These are phyloP conservation scores for Fusarium citri DNA, from an alignment of 2,329 filamentous ascomycete genomes.

Conservation along the genomic window DNA sequence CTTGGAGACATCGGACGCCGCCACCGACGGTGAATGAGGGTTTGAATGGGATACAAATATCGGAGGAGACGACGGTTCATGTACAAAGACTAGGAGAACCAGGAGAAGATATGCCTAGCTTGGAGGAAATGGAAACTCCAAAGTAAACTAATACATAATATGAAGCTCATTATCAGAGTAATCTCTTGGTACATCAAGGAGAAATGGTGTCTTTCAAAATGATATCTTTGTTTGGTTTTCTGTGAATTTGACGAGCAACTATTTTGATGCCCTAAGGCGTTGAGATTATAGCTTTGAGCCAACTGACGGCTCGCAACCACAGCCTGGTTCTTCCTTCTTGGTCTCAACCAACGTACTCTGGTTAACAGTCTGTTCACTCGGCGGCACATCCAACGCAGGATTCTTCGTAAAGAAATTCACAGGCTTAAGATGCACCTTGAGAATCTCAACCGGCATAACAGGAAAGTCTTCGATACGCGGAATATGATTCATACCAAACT, in stretches of 20 bases:
- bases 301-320: conserved; percentile 10
- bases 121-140: not conserved
- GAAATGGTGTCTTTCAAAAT: accelerated
- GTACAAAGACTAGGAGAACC: conserved; percentile 3
- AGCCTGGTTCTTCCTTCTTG: not conserved
- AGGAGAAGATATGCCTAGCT: not conserved
- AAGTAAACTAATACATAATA: conserved; percentile 10
- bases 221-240: not conserved
- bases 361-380: conserved; percentile 33
- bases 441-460: conserved; percentile 53
- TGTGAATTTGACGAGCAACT: accelerated
- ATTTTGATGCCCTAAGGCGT: accelerated
- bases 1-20: conserved; percentile 13
- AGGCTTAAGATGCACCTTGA: conserved; percentile 48
- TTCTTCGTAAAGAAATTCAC: conserved; percentile 62
- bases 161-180: too few relatives aligned
- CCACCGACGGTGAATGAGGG: conserved; percentile 3
- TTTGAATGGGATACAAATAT: conserved; percentile 18
- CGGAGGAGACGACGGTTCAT: conserved; percentile 23
- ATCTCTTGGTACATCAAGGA: not conserved
- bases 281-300: conserved; percentile 18
- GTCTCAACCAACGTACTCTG: conserved; percentile 30
- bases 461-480: conserved; percentile 63
- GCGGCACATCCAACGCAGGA: conserved; percentile 60
- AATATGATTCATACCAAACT: conserved; percentile 63